Conservation (phyloP, 2,329 filamentous ascomycete genomes). For the Westerdykella sp. region DNA sequence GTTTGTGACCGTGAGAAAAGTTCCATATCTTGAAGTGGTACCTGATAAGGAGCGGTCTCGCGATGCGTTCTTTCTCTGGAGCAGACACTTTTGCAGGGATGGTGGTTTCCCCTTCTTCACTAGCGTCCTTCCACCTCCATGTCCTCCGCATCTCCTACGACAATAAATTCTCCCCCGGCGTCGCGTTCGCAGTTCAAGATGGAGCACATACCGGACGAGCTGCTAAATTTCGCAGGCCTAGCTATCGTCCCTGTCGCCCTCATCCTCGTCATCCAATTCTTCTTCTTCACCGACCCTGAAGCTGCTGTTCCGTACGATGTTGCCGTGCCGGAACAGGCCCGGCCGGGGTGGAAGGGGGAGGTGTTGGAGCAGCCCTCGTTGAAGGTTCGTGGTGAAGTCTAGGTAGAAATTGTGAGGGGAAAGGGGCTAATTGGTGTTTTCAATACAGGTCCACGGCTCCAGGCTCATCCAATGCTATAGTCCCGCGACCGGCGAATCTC, state of each 20-base stretch:
- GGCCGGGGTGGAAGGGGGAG: constrained; percentile 48
- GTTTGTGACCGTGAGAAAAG: too few species aligned
- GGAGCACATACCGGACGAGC: too few species aligned
- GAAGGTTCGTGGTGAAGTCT: constrained; percentile 41
- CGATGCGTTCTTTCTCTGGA: too few species aligned
- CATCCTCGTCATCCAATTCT: constrained; percentile 3
- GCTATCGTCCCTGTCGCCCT: background rate
- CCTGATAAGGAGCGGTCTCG: too few species aligned
- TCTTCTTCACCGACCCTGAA: constrained; percentile 32
- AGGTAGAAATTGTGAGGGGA: background rate
- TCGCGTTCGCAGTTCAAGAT: too few species aligned
- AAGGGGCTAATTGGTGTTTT: constrained; percentile 5
- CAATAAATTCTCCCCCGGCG: too few species aligned
- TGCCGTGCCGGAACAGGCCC: constrained; percentile 55
- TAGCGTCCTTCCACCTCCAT: too few species aligned
- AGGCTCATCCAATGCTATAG: constrained; percentile 76
- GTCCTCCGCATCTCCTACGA: too few species aligned
- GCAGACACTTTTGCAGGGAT: too few species aligned
- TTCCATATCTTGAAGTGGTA: too few species aligned
- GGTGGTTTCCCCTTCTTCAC: too few species aligned
- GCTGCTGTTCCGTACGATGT: constrained; percentile 55
- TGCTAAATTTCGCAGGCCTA: too few species aligned
- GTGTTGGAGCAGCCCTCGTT: constrained; percentile 56
- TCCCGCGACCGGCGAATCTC: constrained; percentile 78
- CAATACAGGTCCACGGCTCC: constrained; percentile 51